These are phyloP conservation scores for Candida ovalis DNA, from an alignment of 805 yeast genomes.

Conservation along the genomic window DNA sequence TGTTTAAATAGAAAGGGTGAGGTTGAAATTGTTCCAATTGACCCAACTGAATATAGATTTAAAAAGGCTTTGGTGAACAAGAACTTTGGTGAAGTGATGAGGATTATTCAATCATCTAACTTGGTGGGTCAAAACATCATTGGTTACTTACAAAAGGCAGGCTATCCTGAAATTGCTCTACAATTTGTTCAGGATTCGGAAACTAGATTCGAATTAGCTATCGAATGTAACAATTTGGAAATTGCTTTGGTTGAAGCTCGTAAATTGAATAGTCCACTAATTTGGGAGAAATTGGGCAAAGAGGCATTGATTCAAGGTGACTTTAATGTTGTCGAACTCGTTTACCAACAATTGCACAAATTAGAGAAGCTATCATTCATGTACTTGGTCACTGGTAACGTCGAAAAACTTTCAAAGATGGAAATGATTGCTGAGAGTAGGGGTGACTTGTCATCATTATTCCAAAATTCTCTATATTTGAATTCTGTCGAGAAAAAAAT, in stretches of 20 bases:
- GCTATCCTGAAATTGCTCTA: constrained; percentile 95
- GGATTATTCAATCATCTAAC: constrained; percentile 83
- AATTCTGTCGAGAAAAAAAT: constrained; percentile 75
- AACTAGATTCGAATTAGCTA: constrained; percentile 90
- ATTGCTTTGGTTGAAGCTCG: constrained; percentile 90
- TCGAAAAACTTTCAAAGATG: constrained; percentile 74
- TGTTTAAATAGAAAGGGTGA: constrained; percentile 84
- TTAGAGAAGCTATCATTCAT: constrained; percentile 89
- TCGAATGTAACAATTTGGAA: constrained; percentile 85
- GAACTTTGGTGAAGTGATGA: constrained; percentile 86
- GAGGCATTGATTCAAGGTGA: constrained; percentile 93
- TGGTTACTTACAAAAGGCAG: constrained; percentile 89
- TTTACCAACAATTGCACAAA: constrained; percentile 79
- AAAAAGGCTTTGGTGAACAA: constrained; percentile 87
- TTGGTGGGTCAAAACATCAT: constrained; percentile 97
- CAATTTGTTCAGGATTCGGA: constrained; percentile 97
- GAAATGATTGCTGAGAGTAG: constrained; percentile 85
- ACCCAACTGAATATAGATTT: constrained; percentile 96
- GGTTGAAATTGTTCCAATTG: constrained; percentile 74
- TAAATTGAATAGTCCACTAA: constrained; percentile 57
- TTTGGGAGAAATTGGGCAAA: constrained; percentile 79
- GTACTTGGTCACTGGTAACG: constrained; percentile 81
- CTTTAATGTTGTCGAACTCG: constrained; percentile 76
- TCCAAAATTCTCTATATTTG: constrained; percentile 78
- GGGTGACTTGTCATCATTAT: constrained; percentile 71